Evolutionary conservation across 2,329 filamentous ascomycete genomes (phyloP), one percentile per base, ranked within the genome.

Genomic region (Pseudocercospora pini-densiflorae): DNA sequence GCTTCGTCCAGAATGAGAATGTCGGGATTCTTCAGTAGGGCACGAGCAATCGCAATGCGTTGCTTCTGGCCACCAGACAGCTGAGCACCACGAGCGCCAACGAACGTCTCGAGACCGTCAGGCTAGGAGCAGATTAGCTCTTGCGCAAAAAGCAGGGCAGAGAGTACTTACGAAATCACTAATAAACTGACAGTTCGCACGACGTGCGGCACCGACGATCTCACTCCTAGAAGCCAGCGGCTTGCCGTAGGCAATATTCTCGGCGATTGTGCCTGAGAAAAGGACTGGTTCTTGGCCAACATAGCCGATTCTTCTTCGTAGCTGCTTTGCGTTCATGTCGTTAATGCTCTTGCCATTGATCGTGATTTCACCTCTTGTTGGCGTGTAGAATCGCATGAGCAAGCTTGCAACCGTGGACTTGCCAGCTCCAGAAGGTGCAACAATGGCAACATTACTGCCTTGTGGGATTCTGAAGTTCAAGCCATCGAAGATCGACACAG

Each of bases 51-150:
- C 43, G 95, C 95, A 74, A 99, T 98, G 70, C 95, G 90, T 79
- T 99, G 95, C 81, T 98, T 98, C 80, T 99, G 95, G 0, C 95
- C 95, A 60, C 95, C 95, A 8, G 93, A 97, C 0, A 99, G 86
- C 79, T 98, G 94, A 1, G 94, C 94, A 36, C 95, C 95, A 70
- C 95, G 88, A 16, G 94, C 91, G 62, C 96, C 96, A 31, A 97
- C 95, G 70, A 92, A 91, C 0, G 95, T 99, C 76, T 99, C 94
- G 6, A 99, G 86, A 4, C 95, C 95, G 65, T 98, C 93, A 29
- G 95, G 95, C 86, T 88, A 65, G 2, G 62, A 29, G 16, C 54
- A 29, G 3, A 51, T 71, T 47, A 69, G 66, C 55, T 27, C n/a
- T 21, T 54, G 68, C 76, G 66, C 61, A 72, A 19, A 58, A 19